Evolutionary conservation across 208 protist genomes (phyloP), one percentile per base, ranked within the genome.

Genomic region (Trypanosomatidae sp.): DNA sequence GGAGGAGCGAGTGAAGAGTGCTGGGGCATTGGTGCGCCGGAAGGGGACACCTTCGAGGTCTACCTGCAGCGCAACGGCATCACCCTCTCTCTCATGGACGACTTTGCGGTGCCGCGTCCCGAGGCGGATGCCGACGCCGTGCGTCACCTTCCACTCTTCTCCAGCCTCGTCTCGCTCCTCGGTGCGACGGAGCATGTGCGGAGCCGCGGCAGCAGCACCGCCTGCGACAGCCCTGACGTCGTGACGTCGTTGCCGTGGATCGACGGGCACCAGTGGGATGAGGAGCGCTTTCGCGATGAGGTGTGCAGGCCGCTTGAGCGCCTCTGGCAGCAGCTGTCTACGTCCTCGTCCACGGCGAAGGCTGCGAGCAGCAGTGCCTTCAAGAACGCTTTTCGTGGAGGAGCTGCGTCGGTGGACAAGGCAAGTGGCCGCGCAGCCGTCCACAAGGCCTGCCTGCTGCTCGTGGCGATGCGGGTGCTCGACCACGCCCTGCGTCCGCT

Each of bases 401-500:
- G n/a, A n/a, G n/a, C n/a, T n/a, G n/a, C n/a, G n/a, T n/a, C n/a
- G n/a, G n/a, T n/a, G n/a, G n/a, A n/a, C n/a, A n/a, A n/a, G n/a
- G n/a, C n/a, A n/a, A n/a, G n/a, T n/a, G n/a, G n/a, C n/a, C n/a
- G n/a, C n/a, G n/a, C 60, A 9, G 59, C 69, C 7, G 59, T 86
- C 30, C 69, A 76, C 62, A 41, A 79, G 55, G 80, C 75, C 10
- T 75, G 62, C 69, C 65, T 89, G 39, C 46, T 91, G 4, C 66
- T 85, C 19, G 71, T 79, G 12, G 69, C 71, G 22, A 65, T 89
- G 47, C 49, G 69, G 15, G 43, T 89, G 44, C 77, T 91, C 69
- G 76, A 92, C 72, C 55, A 82, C 44, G 71, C 71, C 22, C 36
- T 90, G 12, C 67, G 74, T 46, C 88, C 86, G 0, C 77, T 95